Evolutionary conservation across 805 yeast species (phyloP).

Genomic region (Yarrowia sp.): DNA sequence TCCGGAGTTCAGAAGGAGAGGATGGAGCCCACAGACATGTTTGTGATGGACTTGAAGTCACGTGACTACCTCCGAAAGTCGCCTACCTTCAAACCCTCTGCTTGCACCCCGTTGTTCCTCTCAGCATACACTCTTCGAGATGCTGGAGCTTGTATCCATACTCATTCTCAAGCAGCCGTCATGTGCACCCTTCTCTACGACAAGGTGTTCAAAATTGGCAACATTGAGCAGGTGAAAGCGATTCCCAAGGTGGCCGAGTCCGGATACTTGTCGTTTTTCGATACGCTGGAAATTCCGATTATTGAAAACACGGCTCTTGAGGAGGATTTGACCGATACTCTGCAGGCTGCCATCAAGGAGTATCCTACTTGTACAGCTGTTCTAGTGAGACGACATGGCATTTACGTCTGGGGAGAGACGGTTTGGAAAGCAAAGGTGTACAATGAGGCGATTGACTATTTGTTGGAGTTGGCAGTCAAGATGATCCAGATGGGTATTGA

Average conservation of each 20-base stretch:
- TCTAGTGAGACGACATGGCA: slow-evolving; percentile 88
- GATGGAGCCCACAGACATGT: slow-evolving; percentile 76
- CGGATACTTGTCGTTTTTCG: slow-evolving; percentile 70
- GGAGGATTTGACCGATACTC: slow-evolving; percentile 65
- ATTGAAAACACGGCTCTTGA: slow-evolving; percentile 89
- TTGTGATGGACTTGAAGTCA: slow-evolving; percentile 61
- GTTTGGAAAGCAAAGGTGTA: slow-evolving; percentile 91
- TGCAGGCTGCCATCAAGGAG: slow-evolving; percentile 59
- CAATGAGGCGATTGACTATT: slow-evolving; percentile 89
- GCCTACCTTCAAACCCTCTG: slow-evolving; percentile 72
- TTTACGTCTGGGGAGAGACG: slow-evolving; percentile 93
- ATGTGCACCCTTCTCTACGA: slow-evolving; percentile 69
- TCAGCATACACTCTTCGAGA: slow-evolving; percentile 63
- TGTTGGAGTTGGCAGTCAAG: slow-evolving; percentile 78
- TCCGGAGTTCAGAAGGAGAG: slow-evolving; percentile 96
- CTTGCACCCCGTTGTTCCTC: slow-evolving; percentile 86
- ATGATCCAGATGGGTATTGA: slow-evolving; percentile 69
- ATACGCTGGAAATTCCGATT: slow-evolving; percentile 79
- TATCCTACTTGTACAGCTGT: slow-evolving; percentile 84
- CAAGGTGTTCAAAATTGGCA: slow-evolving; percentile 68
- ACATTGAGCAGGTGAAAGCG: slow-evolving; percentile 92
- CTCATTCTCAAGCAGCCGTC: slow-evolving; percentile 89
- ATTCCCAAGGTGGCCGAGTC: slow-evolving; percentile 66
- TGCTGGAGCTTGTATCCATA: slow-evolving; percentile 92
- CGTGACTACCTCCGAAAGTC: slow-evolving; percentile 61